phyloP scores from a whole-genome alignment of 345 rosid species.

The Gossypium herbaceum region DNA sequence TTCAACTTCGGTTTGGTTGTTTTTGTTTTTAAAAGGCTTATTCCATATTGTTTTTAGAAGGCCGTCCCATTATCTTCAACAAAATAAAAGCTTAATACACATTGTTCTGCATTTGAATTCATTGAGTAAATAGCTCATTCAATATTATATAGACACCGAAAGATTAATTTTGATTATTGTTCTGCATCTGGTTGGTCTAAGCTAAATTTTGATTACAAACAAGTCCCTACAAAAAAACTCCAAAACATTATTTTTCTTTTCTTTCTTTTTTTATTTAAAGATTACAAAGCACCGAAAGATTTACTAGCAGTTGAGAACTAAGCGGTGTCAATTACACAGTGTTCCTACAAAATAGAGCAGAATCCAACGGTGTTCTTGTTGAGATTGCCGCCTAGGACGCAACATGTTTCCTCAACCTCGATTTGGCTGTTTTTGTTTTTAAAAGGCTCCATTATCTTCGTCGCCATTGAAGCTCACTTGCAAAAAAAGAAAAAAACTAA shows the following conservation, averaged over 20 bases:
- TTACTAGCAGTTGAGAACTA: constrained; percentile 94
- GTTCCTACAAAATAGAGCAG: constrained; percentile 86
- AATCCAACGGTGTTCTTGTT: constrained; percentile 93
- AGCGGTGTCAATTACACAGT: constrained; percentile 90
- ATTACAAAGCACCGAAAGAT: background rate
- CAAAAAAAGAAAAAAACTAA: background rate
- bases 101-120: background rate
- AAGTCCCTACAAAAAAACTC: background rate
- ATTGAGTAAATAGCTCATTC: background rate
- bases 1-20: too few relatives aligned
- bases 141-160: background rate
- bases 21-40: too few relatives aligned
- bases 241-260: too few relatives aligned
- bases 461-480: background rate
- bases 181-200: background rate
- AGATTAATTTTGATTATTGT: background rate
- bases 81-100: background rate
- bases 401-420: constrained; percentile 28
- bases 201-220: background rate
- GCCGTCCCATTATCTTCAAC: too few relatives aligned
- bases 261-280: background rate
- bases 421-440: background rate
- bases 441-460: background rate
- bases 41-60: too few relatives aligned
- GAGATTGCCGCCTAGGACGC: constrained; percentile 91